A percentile compares a stretch with the other conserved stretches of the same genome.
Conservation (phyloP, 441 rosid genomes). For the Croton setiger region DNA sequence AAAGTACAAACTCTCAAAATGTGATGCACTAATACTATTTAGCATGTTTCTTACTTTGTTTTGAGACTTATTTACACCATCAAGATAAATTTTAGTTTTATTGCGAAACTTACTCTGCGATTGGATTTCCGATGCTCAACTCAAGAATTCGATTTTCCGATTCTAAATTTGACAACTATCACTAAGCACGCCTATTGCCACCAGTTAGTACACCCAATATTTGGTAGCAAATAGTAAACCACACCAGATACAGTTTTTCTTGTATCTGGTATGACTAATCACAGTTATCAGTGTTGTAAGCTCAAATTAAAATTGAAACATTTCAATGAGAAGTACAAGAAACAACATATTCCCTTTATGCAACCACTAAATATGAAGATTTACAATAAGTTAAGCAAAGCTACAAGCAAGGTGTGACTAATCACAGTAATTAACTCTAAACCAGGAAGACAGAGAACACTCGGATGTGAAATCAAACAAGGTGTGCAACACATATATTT, state of each 20-base stretch:
- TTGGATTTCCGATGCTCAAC: too few relatives aligned
- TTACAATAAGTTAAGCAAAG: background rate
- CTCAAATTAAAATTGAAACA: background rate
- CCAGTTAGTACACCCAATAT: background rate
- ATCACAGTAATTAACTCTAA: conserved; percentile 1
- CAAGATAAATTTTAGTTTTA: too few relatives aligned
- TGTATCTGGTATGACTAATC: too few relatives aligned
- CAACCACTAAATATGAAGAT: background rate
- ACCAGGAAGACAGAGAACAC: background rate
- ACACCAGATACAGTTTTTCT: background rate
- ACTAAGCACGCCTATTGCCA: background rate
- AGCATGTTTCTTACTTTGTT: too few relatives aligned
- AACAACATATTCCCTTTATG: background rate
- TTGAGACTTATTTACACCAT: too few relatives aligned
- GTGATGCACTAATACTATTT: too few relatives aligned
- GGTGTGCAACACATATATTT: background rate
- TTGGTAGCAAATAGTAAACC: conserved; percentile 4
- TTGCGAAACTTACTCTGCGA: too few relatives aligned
- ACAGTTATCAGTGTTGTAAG: too few relatives aligned
- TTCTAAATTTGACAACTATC: background rate
- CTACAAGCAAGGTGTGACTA: background rate
- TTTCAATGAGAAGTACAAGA: background rate
- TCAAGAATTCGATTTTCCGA: too few relatives aligned
- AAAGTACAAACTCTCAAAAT: too few relatives aligned
- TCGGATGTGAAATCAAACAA: conserved; percentile 7